These are phyloP conservation scores for Colletotrichum sp. DNA, from an alignment of 2,329 filamentous ascomycete genomes.

Conservation along the genomic window DNA sequence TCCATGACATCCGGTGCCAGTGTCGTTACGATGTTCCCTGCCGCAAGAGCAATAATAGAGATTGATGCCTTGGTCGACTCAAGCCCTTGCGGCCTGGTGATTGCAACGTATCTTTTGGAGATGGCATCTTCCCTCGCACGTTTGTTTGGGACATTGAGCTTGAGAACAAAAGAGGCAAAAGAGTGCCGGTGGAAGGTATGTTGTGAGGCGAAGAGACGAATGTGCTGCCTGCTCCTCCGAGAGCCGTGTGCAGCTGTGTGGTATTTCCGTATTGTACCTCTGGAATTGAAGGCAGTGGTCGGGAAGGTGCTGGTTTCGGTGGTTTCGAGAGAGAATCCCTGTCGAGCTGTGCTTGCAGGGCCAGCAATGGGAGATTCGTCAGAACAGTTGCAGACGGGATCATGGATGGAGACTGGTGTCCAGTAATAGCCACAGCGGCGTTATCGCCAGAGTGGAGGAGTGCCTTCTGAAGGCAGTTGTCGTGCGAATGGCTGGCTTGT, in stretches of 20 bases:
- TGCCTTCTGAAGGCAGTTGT: background rate
- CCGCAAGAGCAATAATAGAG: background rate
- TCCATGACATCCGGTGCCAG: background rate
- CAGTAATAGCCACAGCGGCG: background rate
- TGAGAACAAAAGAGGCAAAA: background rate
- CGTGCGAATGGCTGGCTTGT: background rate
- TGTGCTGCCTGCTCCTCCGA: background rate
- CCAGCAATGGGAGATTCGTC: background rate
- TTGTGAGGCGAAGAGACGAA: background rate
- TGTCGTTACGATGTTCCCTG: background rate
- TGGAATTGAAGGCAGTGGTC: background rate
- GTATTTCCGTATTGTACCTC: background rate
- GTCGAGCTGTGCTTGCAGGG: background rate
- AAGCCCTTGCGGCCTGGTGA: background rate
- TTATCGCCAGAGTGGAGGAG: conserved; percentile 2
- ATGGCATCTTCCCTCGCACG: background rate
- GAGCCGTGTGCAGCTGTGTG: background rate
- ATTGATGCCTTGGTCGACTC: background rate
- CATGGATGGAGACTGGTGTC: background rate
- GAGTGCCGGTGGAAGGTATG: background rate
- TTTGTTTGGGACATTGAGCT: background rate
- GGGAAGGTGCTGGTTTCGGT: background rate
- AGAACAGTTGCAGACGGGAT: background rate
- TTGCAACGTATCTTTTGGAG: background rate
- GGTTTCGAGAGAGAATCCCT: conserved; percentile 5